These are phyloP conservation scores for Agastache rugosa DNA, from an alignment of 257 asterid species.

Conservation along the genomic window DNA sequence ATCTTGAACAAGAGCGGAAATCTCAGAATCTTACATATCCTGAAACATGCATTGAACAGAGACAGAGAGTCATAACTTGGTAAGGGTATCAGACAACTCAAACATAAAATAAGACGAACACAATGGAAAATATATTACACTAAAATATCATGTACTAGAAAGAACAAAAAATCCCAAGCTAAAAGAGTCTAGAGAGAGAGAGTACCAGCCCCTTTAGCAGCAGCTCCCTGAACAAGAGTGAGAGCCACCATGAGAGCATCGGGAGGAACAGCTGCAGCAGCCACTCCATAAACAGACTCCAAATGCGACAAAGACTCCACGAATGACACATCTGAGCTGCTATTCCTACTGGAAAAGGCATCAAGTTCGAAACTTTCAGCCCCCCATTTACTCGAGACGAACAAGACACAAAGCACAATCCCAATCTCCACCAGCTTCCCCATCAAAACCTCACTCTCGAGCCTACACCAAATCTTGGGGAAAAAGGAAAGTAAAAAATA, in stretches of 20 bases:
- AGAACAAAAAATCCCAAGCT: constrained; percentile 9
- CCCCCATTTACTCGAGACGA: constrained; percentile 46
- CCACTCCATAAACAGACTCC: constrained; percentile 64
- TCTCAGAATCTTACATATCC: constrained; percentile 2
- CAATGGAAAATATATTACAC: constrained; percentile 9
- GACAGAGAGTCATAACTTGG: neutral
- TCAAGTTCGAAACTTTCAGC: constrained; percentile 61
- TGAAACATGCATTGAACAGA: constrained; percentile 27
- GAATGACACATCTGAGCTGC: constrained; percentile 50
- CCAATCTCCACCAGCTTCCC: constrained; percentile 49
- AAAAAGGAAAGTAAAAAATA: constrained; percentile 1
- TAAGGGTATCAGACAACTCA: neutral
- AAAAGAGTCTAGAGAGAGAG: constrained; percentile 24
- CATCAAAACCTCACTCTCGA: constrained; percentile 40
- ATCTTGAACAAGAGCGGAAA: neutral
- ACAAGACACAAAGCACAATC: constrained; percentile 44
- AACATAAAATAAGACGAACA: constrained; percentile 18
- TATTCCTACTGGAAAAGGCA: constrained; percentile 45
- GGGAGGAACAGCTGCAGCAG: constrained; percentile 51
- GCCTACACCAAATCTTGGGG: constrained; percentile 19
- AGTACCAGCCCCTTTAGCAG: constrained; percentile 80
- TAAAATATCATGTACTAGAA: neutral
- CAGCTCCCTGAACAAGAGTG: constrained; percentile 85
- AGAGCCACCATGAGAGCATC: constrained; percentile 77
- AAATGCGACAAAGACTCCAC: constrained; percentile 52